phyloP scores from a whole-genome alignment of 2,329 filamentous ascomycete genomes.

The Amauroascus niger region DNA sequence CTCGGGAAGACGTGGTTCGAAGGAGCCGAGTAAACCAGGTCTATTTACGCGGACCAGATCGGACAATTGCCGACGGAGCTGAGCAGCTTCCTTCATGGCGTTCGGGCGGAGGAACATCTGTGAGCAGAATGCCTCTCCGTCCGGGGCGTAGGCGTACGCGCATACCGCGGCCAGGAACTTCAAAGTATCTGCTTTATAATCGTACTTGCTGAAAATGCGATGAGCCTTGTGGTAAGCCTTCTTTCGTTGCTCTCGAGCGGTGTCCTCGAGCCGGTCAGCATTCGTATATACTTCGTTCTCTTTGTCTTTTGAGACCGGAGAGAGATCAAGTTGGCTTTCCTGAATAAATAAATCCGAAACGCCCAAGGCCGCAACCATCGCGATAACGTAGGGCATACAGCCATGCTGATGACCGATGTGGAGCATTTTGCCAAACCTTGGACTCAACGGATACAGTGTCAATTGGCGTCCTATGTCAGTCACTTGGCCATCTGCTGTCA shows the following conservation, averaged over 20 bases:
- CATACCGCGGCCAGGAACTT: conserved; percentile 84
- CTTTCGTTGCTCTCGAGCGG: conserved; percentile 55
- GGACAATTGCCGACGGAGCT: conserved; percentile 73
- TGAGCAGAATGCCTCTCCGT: conserved; percentile 62
- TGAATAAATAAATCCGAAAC: conserved; percentile 80
- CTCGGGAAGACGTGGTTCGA: conserved; percentile 46
- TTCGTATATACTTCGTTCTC: conserved; percentile 45
- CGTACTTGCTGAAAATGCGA: conserved; percentile 66
- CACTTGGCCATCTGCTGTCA: conserved; percentile 61
- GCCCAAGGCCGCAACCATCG: conserved; percentile 77
- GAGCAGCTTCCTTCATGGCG: conserved; percentile 72
- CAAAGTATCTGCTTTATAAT: conserved; percentile 76
- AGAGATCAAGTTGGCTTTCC: conserved; percentile 64
- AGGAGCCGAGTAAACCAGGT: conserved; percentile 37
- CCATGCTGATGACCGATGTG: conserved; percentile 73
- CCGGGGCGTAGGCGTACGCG: conserved; percentile 66
- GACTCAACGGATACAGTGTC: conserved; percentile 80
- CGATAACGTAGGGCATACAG: conserved; percentile 76
- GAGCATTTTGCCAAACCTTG: conserved; percentile 85
- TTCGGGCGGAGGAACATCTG: conserved; percentile 80
- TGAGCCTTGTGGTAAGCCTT: conserved; percentile 63
- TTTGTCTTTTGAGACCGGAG: conserved; percentile 38
- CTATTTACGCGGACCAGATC: conserved; percentile 69
- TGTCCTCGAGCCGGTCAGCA: conserved; percentile 62
- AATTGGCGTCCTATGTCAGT: conserved; percentile 72